Percentiles rank a stretch among this genome's conserved stretches.
These are phyloP conservation scores for Polyporus tsugae DNA, from an alignment of 1,284 basidiomycete genomes.

Conservation along the genomic window DNA sequence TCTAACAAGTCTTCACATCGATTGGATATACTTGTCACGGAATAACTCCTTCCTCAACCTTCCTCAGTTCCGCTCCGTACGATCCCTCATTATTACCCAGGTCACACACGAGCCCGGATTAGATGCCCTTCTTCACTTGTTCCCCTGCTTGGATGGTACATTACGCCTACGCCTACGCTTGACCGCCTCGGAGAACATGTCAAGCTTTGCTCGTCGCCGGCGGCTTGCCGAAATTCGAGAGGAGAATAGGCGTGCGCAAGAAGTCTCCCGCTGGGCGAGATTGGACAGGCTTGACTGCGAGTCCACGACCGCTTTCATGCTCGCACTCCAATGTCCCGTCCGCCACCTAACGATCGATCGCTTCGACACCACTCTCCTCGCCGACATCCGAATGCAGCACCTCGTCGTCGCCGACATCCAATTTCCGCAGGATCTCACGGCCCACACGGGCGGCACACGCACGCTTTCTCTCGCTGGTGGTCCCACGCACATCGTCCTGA, in stretches of 20 bases:
- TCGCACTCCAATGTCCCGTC: too few relatives aligned
- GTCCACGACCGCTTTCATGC: too few relatives aligned
- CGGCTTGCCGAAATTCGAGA: background rate
- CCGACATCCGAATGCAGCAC: too few relatives aligned
- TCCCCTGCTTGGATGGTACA: background rate
- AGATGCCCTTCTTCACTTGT: background rate
- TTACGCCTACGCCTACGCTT: background rate
- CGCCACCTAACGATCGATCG: too few relatives aligned
- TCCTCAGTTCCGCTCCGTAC: background rate
- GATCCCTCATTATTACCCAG: background rate
- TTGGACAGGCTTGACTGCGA: too few relatives aligned
- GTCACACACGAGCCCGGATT: background rate
- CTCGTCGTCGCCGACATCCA: too few relatives aligned
- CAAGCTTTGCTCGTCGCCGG: background rate
- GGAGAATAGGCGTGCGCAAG: too few relatives aligned
- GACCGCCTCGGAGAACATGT: background rate
- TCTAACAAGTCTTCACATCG: background rate
- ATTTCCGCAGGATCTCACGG: background rate
- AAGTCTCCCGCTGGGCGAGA: too few relatives aligned
- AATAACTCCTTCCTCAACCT: background rate
- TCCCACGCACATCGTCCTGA: background rate
- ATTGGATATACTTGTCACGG: background rate
- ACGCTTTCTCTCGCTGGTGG: background rate
- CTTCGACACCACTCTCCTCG: too few relatives aligned
- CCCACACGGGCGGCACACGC: too few relatives aligned